phyloP scores from a whole-genome alignment of 2,329 filamentous ascomycete species.

The Penicillium griseofulvum region DNA sequence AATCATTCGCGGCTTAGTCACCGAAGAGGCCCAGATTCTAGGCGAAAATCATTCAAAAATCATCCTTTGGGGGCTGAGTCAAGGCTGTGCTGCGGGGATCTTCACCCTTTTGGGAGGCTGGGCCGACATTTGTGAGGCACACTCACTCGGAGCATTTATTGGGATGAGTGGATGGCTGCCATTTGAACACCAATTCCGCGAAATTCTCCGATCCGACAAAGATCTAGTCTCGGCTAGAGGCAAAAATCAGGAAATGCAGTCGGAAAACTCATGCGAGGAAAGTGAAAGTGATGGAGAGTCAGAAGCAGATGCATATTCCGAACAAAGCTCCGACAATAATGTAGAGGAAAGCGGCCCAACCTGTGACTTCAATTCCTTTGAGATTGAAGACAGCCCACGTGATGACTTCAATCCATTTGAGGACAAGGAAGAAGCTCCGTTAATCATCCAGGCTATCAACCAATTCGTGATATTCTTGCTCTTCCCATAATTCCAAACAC shows the following conservation, averaged over 20 bases:
- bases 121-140: constrained; percentile 4
- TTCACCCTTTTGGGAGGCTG: constrained; percentile 44
- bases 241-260: not conserved
- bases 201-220: constrained; percentile 27
- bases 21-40: constrained; percentile 29
- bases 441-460: constrained; percentile 25
- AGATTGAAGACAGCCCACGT: not conserved
- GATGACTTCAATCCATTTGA: constrained; percentile 25
- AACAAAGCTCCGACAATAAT: not conserved
- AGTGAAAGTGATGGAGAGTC: not conserved
- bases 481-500: constrained; percentile 9
- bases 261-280: not conserved
- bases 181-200: constrained; percentile 30
- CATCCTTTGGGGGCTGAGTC: constrained; percentile 53
- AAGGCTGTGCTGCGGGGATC: constrained; percentile 52
- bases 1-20: constrained; percentile 38
- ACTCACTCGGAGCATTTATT: constrained; percentile 43
- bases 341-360: no score
- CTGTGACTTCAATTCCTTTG: constrained; percentile 1
- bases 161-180: constrained; percentile 51
- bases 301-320: not conserved
- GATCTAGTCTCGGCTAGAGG: not conserved
- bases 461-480: constrained; percentile 36
- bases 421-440: constrained; percentile 12
- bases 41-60: constrained; percentile 40